These are phyloP conservation scores for Exophiala lecanii-corni DNA, from an alignment of 2,329 filamentous ascomycete genomes.

Conservation along the genomic window DNA sequence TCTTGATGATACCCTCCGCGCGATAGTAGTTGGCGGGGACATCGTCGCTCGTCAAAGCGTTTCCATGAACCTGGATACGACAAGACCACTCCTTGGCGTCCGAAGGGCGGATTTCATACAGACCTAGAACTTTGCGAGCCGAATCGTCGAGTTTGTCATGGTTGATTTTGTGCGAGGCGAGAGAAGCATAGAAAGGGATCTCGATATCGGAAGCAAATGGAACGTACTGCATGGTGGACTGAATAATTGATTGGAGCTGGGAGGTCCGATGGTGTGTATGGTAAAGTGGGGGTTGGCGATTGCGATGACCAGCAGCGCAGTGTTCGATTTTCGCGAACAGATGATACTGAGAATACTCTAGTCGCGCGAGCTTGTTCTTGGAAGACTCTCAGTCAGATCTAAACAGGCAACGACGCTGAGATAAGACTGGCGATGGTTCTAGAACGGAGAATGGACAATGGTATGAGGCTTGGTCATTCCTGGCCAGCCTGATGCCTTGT, in stretches of 20 bases:
- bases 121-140: conserved; percentile 74
- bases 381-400: too few relatives aligned
- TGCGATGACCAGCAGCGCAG: background rate
- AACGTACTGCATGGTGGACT: conserved; percentile 63
- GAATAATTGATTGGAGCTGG: too few relatives aligned
- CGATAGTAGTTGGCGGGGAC: conserved; percentile 68
- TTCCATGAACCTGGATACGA: conserved; percentile 85
- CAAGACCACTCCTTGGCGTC: conserved; percentile 71
- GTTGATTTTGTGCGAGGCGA: conserved; percentile 92
- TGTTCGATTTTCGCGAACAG: too few relatives aligned
- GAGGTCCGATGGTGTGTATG: too few relatives aligned
- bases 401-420: too few relatives aligned
- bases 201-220: conserved; percentile 93
- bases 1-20: conserved; percentile 90
- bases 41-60: conserved; percentile 77
- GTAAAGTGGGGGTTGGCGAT: background rate
- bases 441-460: too few relatives aligned
- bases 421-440: too few relatives aligned
- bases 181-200: conserved; percentile 84
- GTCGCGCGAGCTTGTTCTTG: too few relatives aligned
- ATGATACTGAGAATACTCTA: too few relatives aligned
- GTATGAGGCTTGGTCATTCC: too few relatives aligned
- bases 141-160: conserved; percentile 96
- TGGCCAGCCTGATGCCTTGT: too few relatives aligned
- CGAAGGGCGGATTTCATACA: conserved; percentile 76